These are phyloP conservation scores for Pythium aristosporum DNA, from an alignment of 352 stramenopile genomes.

Conservation along the genomic window DNA sequence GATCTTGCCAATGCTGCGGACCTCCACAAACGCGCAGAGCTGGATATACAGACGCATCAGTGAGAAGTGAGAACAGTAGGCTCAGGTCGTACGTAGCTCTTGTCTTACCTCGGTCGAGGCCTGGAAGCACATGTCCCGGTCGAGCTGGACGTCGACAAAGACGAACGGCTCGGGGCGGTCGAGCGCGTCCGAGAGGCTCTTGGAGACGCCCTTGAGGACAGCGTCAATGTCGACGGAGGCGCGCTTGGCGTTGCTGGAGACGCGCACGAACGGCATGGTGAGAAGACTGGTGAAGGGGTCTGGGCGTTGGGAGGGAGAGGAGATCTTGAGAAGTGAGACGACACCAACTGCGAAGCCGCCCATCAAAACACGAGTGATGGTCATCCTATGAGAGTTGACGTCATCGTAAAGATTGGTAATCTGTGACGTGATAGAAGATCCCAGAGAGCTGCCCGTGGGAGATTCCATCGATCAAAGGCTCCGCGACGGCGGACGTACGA, in stretches of 20 bases:
- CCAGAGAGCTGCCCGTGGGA: too few relatives aligned
- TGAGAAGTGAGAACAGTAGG: too few relatives aligned
- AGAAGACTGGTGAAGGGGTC: background rate
- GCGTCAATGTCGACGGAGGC: constrained; percentile 32
- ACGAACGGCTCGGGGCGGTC: constrained; percentile 35
- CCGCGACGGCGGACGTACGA: too few relatives aligned
- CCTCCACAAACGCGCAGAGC: constrained; percentile 40
- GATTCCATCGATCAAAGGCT: too few relatives aligned
- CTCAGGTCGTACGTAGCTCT: background rate
- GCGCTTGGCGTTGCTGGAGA: constrained; percentile 43
- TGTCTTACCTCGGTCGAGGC: constrained; percentile 32
- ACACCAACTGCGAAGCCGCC: too few relatives aligned
- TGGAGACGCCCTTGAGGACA: constrained; percentile 35
- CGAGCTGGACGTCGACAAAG: constrained; percentile 47
- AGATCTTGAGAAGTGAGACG: constrained; percentile 2
- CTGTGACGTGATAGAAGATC: too few relatives aligned
- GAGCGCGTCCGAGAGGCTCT: constrained; percentile 36
- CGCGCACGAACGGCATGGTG: constrained; percentile 42
- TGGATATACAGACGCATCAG: constrained; percentile 9
- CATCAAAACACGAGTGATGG: background rate
- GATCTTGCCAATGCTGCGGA: constrained; percentile 41
- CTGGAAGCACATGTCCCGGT: constrained; percentile 39
- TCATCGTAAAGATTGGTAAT: background rate
- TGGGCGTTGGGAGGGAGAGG: background rate
- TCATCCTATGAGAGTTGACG: background rate